Base-by-base conservation (phyloP, 306 rosid species). In the Begonia fuchsioides region DNA sequence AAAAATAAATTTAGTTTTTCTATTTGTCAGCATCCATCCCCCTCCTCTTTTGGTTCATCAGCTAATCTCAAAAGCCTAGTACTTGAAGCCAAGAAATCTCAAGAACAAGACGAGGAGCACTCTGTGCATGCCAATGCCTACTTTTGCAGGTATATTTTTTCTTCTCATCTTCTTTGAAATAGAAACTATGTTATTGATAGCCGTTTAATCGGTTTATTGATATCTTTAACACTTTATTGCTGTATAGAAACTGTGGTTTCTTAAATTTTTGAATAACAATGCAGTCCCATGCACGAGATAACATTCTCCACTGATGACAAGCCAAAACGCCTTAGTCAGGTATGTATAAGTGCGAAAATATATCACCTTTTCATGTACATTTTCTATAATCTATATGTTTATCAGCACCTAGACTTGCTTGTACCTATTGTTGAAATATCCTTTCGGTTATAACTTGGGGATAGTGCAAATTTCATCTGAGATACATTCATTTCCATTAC, bases 21-120 rank as follows among this genome's bases (percentile, higher is more conserved):
- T n/a, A 50, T 54, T 41, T 77, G 35, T 56, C 63, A 77, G 96
- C 62, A 46, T 80, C 49, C 96, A 75, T 64, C 99, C 99, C 53
- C 96, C 96, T 45, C 99, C 99, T 87, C 99, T 19, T 92, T 92
- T 60, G 99, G 99, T 44, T 92, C 99, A 49, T 92, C 94, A 55
- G 92, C 94, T 55, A 92, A 86, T 73, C 96, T 92, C 41, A 96
- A 86, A 74, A 95, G 94, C 54, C 79, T 86, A 49, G 87, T 83
- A 56, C 96, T 82, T 59, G 93, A 77, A 57, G 82, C 72, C 55
- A 73, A 54, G 52, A 60, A 61, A 12, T 55, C 68, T 55, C 70
- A 72, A 55, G 87, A 55, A 57, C 52, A 64, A 15, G 88, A 73
- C 52, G 92, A 56, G 54, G 94, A 92, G 51, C 65, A 70, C 20